phyloP scores from a whole-genome alignment of 2,329 filamentous ascomycete genomes.

The Daldinia sp. region DNA sequence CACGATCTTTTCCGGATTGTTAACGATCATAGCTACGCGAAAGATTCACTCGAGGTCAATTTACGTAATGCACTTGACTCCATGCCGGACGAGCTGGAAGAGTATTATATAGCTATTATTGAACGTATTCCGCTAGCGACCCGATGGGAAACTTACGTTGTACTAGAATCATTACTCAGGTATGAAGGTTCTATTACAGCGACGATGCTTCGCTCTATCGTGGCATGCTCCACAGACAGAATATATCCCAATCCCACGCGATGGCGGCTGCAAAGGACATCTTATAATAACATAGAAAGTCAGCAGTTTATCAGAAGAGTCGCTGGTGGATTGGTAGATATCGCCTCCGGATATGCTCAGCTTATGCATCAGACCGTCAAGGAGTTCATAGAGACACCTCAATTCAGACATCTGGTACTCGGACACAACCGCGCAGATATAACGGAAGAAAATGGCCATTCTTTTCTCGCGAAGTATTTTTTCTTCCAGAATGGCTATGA shows the following conservation, averaged over 20 bases:
- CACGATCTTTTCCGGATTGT: conserved; percentile 7
- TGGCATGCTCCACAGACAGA: background rate
- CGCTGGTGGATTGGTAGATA: background rate
- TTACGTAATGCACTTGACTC: conserved; percentile 18
- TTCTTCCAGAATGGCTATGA: background rate
- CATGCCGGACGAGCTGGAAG: conserved; percentile 26
- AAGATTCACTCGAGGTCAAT: background rate
- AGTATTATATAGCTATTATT: conserved; percentile 34
- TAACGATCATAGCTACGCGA: conserved; percentile 7
- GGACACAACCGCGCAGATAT: background rate
- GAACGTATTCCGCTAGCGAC: conserved; percentile 22
- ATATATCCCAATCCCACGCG: background rate
- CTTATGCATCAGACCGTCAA: conserved; percentile 34
- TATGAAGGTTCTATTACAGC: background rate
- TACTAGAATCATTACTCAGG: conserved; percentile 11
- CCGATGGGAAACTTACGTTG: conserved; percentile 28
- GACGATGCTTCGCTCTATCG: background rate
- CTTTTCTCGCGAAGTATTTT: conserved; percentile 29
- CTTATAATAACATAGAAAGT: background rate
- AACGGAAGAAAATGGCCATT: conserved; percentile 22
- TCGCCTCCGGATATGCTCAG: background rate
- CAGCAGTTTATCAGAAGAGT: conserved; percentile 6
- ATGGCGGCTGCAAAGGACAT: background rate
- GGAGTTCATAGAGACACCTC: conserved; percentile 17
- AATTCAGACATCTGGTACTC: conserved; percentile 23